Base-by-base conservation (phyloP, 257 asterid species). In the Solanum pinnatisectum region DNA sequence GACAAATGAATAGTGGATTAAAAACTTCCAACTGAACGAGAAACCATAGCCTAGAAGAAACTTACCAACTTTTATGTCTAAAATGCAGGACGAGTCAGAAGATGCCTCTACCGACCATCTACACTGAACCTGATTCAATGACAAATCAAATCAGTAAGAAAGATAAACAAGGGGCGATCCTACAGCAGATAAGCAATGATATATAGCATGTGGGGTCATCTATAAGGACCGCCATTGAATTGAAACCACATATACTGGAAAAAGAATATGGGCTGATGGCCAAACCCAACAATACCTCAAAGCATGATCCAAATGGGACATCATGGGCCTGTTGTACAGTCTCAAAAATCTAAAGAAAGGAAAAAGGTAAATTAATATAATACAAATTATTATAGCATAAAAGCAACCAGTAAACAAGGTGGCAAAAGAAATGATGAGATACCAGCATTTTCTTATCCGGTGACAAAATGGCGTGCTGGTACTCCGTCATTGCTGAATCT, bases 241-340 rank as follows among this genome's bases (percentile, higher is more conserved):
- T 32, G 73, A 44, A 81, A 49, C 11, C 85, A 49, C 42, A 52
- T 30, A 30, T 82, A 82, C 70, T 82, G 85, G 44, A 85, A 77
- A 25, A 42, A 32, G 30, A 49, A 49, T 84, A 71, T 52, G 32
- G 65, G 22, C n/a, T 11, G 63, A 65, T 27, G 49, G 33, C 33
- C 68, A 86, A 79, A 88, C 76, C 67, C 85, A 85, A 52, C 87
- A 86, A 32, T 90, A 95, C 99, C 98, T 96, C 98, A 89, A 96
- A 96, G 89, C 87, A 96, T 44, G 99, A 94, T 32, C 98, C 98
- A 90, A 96, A 96, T 59, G 99, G 98, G 90, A 96, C 98, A 87
- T 95, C 98, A 91, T 94, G 98, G 25, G 99, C 94, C 94, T 95
- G 97, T 88, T 95, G 98, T 91, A 92, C 90, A 40, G 95, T 94